Evolutionary conservation across 768 basidiomycete species (phyloP), one percentile per base, ranked within the genome.

Genomic region (Pleurotus tuber-regium): DNA sequence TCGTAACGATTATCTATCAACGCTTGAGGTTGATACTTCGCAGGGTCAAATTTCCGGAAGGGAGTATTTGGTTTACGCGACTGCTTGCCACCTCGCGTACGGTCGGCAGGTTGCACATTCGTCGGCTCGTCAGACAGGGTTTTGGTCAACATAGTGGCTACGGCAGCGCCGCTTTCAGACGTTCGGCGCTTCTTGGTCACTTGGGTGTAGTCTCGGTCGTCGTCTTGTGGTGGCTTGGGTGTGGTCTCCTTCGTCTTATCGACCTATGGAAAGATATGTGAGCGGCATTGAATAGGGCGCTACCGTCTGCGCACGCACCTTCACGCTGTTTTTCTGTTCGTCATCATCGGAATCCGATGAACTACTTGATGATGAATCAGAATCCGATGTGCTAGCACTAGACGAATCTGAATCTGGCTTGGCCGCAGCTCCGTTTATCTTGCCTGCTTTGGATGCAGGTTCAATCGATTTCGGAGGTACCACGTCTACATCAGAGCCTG

Each of bases 41-140:
- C 82, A 2, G 76, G 72, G 57, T 93, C 86, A 54, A 95, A 80
- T 21, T 94, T 74, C 62, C 83, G 82, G 74, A 98, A 99, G 16
- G 90, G 86, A 46, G 81, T 77, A 60, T 83, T 86, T 29, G 62
- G 58, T 59, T 74, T 69, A 31, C 72, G 69, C 19, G 60, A 71
- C 1, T 54, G 43, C 60, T 73, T 71, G 55, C 70, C 56, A 47
- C 35, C 35, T 65, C 61, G 21, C 53, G 57, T 9, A 44, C 58
- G 51, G 62, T 26, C 10, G 10, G 21, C 14, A 8, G 54, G 44
- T 16, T 54, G 53, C 42, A n/a, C 23, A 33, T 19, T 30, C 14
- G 39, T 40, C 40, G 55, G 40, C 19, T 53, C 54, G 35, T 54
- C 51, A 19, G 50, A 55, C 7, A 39, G 35, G 12, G 57, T 54